Base-by-base conservation (phyloP, 768 basidiomycete species). In the Pleurotus tuber-regium region DNA sequence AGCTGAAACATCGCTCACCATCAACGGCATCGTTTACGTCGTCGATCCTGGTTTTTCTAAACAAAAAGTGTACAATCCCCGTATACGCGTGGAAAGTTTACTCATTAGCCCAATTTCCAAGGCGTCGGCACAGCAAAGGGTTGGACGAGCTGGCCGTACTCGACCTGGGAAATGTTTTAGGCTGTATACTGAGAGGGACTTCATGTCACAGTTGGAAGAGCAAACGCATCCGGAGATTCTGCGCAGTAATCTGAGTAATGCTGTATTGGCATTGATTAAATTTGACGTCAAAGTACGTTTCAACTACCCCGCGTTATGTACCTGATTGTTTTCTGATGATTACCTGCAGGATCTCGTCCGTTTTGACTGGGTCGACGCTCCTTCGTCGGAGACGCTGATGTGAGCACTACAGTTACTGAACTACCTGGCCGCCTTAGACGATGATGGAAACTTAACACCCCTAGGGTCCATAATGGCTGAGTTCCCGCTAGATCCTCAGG, bases 401-500 rank as follows among this genome's bases (percentile, higher is more conserved):
- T 85, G 94, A 51, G 96, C 95, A 9, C 71, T 98, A 47, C 96
- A 98, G 65, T 69, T 98, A 31, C 77, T 98, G 41, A 95, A 98
- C 63, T 95, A 86, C 66, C 78, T 98, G 38, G 82, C 86, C 4
- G 95, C 94, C 1, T 72, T 98, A 54, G 92, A 98, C 61, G 93
- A 97, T 58, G 92, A 96, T 3, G 94, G 96, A 11, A 83, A 91
- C 44, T 66, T 98, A 51, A 98, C 96, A 1, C 68, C 83, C 0
- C 72, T 98, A 8, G 96, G 96, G 2, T 74, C 70, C 31, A 86
- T 91, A 54, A 97, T 98, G 95, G 95, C 96, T 0, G 92, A 97
- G 59, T 98, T 98, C 75, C 96, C 95, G 9, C 79, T 98, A n/a
- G 96, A 98, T 65, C 96, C 95, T 28, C 94, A 94, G 76, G 89